Conservation (phyloP, 2,329 filamentous ascomycete species). For the Fusarium miscanthi region DNA sequence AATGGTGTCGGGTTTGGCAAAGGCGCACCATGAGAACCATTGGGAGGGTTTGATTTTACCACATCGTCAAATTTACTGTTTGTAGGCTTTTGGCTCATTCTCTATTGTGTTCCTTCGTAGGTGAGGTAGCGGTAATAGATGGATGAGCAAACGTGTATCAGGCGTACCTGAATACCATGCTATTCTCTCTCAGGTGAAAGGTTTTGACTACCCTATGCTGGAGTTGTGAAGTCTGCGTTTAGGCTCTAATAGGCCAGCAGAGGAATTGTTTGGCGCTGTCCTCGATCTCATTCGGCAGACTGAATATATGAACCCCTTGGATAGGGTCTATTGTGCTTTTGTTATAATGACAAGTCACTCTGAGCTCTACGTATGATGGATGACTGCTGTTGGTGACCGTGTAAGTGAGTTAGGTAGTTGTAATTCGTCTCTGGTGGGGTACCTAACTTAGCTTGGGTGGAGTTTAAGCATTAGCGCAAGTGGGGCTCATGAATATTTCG, state of each 20-base stretch:
- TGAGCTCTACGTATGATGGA: not conserved
- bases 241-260: not conserved
- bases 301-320: not conserved
- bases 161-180: not conserved
- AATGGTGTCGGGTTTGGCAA: not conserved
- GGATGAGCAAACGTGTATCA: not conserved
- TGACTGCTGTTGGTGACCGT: not conserved
- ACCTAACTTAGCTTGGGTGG: not conserved
- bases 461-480: not conserved
- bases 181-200: not conserved
- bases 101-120: not conserved
- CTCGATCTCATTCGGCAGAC: no score
- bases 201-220: not conserved
- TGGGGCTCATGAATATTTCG: slow-evolving; percentile 2
- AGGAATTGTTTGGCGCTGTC: not conserved
- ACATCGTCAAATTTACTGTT: not conserved
- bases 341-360: not conserved
- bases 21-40: not conserved
- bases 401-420: slow-evolving; percentile 4
- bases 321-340: not conserved
- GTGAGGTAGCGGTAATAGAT: not conserved
- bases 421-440: slow-evolving; percentile 3
- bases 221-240: not conserved
- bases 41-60: not conserved
- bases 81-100: not conserved